Conservation (phyloP, 306 rosid genomes). For the Echinosophora koreensis region DNA sequence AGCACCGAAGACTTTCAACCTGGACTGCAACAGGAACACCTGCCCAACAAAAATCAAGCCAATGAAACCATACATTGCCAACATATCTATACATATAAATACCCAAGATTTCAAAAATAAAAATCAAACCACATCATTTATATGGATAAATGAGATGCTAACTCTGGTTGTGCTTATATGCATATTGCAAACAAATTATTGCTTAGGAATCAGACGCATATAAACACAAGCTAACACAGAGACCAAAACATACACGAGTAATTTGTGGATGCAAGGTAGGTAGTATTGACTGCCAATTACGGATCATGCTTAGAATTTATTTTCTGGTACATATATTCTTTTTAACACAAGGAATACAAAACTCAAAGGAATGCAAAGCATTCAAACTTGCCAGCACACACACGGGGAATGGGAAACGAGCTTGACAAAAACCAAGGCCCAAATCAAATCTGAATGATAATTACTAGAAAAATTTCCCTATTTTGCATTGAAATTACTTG, state of each 20-base stretch:
- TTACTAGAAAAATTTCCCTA: neutral
- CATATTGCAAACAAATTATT: neutral
- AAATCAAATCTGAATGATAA: neutral
- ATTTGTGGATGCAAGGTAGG: neutral
- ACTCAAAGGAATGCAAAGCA: no score
- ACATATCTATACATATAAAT: neutral
- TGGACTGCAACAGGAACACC: conserved; percentile 83
- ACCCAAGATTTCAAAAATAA: neutral
- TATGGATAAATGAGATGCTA: neutral
- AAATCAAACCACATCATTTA: neutral
- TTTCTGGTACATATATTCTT: no score
- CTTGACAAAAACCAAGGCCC: neutral
- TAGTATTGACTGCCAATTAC: neutral
- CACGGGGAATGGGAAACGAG: neutral
- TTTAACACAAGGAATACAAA: no score
- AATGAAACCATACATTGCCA: conserved; percentile 4
- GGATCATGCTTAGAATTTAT: neutral
- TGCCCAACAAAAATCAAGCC: conserved; percentile 45
- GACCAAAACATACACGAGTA: neutral
- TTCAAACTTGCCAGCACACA: neutral
- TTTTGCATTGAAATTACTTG: neutral
- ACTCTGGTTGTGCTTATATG: neutral
- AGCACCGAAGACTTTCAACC: conserved; percentile 85
- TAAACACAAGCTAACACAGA: neutral
- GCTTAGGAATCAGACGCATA: neutral